phyloP scores from a whole-genome alignment of 495 filamentous ascomycete species.

The Aspergillus conjunctus region DNA sequence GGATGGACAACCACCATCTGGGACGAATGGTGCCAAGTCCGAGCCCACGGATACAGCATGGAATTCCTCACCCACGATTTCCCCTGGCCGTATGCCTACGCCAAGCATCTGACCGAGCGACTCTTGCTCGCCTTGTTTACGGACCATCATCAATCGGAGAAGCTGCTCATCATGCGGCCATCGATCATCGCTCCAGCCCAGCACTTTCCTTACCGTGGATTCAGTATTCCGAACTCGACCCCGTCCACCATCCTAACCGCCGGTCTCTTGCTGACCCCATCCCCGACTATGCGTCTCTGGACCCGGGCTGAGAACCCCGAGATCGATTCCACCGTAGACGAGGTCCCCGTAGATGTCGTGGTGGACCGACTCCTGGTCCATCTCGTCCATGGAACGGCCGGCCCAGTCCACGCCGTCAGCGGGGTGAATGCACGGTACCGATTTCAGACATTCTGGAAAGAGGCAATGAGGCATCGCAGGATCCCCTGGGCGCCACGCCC shows the following conservation, averaged over 20 bases:
- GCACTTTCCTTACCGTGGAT: slow-evolving; percentile 21
- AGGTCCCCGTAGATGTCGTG: slow-evolving; percentile 28
- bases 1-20: background rate
- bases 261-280: background rate
- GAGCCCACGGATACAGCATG: background rate
- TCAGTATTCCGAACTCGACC: slow-evolving; percentile 12
- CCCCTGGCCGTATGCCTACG: background rate
- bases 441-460: slow-evolving; percentile 30
- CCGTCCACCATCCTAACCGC: background rate
- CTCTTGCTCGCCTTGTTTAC: background rate
- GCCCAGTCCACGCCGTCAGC: slow-evolving; percentile 37
- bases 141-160: slow-evolving; percentile 9
- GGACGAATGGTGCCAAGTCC: background rate
- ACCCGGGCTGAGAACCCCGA: slow-evolving; percentile 10
- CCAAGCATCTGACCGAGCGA: background rate
- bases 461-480: slow-evolving; percentile 28
- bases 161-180: slow-evolving; percentile 24
- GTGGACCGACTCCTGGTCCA: slow-evolving; percentile 25
- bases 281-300: background rate
- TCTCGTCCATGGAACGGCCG: slow-evolving; percentile 21
- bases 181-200: slow-evolving; percentile 25
- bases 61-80: background rate
- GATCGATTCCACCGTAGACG: slow-evolving; percentile 13
- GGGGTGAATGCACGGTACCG: slow-evolving; percentile 27
- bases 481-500: slow-evolving; percentile 31